These are phyloP conservation scores for Fusarium begoniae DNA, from an alignment of 2,329 filamentous ascomycete genomes.

Conservation along the genomic window DNA sequence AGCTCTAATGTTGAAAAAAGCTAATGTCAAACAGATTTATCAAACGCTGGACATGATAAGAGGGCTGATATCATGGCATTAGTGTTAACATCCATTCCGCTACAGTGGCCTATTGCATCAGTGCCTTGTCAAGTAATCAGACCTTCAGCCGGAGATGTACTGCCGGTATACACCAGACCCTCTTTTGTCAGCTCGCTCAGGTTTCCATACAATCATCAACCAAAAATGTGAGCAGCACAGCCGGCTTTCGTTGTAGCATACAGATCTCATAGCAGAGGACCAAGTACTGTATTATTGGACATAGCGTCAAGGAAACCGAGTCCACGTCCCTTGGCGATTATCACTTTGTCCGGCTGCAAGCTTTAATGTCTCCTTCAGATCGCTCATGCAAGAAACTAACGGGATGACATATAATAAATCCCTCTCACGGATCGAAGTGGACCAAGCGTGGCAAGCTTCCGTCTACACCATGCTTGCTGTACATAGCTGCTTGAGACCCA, in stretches of 20 bases:
- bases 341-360: not conserved
- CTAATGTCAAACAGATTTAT: not conserved
- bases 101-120: not conserved
- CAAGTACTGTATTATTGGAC: not conserved
- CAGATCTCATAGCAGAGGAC: not conserved
- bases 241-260: not conserved
- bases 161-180: not conserved
- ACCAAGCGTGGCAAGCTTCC: not conserved
- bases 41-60: not conserved
- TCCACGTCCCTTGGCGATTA: not conserved
- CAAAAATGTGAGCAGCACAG: not conserved
- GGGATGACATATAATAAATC: not conserved
- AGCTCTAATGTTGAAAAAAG: not conserved
- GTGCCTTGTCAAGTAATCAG: not conserved
- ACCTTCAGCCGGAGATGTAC: not conserved
- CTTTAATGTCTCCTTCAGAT: not conserved
- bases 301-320: not conserved
- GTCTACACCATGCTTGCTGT: not conserved
- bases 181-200: not conserved
- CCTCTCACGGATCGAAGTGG: conserved; percentile 1
- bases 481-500: not conserved
- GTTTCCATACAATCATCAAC: not conserved
- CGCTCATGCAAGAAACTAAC: not conserved
- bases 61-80: not conserved
- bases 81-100: not conserved